Evolutionary conservation across 2,329 filamentous ascomycete genomes (phyloP), one percentile per base, ranked within the genome.

Genomic region (Colletotrichum tropicale): DNA sequence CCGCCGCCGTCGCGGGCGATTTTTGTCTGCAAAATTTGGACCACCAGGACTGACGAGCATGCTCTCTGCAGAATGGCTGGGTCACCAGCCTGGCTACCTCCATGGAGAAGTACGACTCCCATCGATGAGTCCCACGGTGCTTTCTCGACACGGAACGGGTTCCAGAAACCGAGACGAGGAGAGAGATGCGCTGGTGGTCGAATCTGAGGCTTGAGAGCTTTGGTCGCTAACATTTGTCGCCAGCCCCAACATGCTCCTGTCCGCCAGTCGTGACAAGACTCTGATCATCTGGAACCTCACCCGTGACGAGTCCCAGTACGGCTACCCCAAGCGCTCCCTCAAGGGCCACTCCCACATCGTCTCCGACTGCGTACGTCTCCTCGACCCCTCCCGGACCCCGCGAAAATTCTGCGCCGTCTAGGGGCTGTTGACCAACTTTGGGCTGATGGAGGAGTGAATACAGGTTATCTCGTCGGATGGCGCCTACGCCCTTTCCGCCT

Each of bases 281-380:
- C 92, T 99, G 88, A 99, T 99, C 91, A 98, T 99, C 93, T 99
- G 97, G 97, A 98, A 98, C 93, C 93, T 99, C 85, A 98, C 97
- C 89, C 96, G 97, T 89, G 96, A 98, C 89, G 97, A 98, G 91
- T 93, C 93, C 87, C 94, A 95, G 87, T 99, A 98, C 92, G 97
- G 97, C 84, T 98, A 98, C 93, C 97, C 97, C 86, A 98, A 99
- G 94, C 94, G 97, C 90, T 98, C 95, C 86, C 96, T 99, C 83
- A 94, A 98, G 91, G 97, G 97, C 86, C 97, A 99, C 93, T 98
- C 96, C 80, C 97, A 99, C 94, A 99, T 99, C 88, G 96, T 99
- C 87, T 98, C 97, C 88, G 97, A 99, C 94, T 98, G 97, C 91
- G 97, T 98, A 97, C 84, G 95, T 94, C 85, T 79, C 43, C 70